A percentile compares a stretch with the other conserved stretches of the same genome.
Conservation (phyloP, 2,329 filamentous ascomycete genomes). For the Phialophora tarda region DNA sequence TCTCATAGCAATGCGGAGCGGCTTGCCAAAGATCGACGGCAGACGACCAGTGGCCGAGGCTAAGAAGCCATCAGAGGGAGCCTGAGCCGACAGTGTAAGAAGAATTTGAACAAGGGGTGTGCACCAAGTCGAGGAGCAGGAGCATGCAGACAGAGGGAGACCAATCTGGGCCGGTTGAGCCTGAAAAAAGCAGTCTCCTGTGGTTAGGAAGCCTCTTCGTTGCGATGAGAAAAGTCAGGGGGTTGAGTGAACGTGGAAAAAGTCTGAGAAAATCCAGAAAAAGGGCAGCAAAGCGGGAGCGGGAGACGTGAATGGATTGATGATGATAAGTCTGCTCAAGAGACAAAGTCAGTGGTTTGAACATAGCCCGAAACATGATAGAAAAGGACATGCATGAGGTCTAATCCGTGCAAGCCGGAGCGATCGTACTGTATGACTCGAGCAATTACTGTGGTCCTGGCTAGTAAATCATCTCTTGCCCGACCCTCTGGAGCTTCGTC, state of each 20-base stretch:
- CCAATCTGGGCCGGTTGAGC: not conserved
- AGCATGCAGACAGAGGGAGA: not conserved
- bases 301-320: not conserved
- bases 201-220: slow-evolving; percentile 27
- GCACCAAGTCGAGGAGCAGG: not conserved
- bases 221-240: slow-evolving; percentile 20
- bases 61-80: not conserved
- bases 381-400: no score
- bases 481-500: slow-evolving; percentile 30
- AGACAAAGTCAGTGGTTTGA: no score
- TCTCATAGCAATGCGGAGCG: slow-evolving; percentile 5
- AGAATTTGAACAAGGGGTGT: not conserved
- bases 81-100: not conserved
- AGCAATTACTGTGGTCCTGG: no score
- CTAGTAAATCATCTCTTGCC: slow-evolving; percentile 1
- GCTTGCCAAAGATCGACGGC: not conserved
- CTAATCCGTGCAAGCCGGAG: no score
- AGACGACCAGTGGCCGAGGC: not conserved
- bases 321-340: no score
- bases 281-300: not conserved
- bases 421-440: no score
- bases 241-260: not conserved
- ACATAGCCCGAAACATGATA: no score
- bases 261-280: not conserved
- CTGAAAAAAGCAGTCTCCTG: slow-evolving; percentile 12